Evolutionary conservation across 108 stramenopile genomes (phyloP), one percentile per base, ranked within the genome.

Genomic region (Seminavis robusta): DNA sequence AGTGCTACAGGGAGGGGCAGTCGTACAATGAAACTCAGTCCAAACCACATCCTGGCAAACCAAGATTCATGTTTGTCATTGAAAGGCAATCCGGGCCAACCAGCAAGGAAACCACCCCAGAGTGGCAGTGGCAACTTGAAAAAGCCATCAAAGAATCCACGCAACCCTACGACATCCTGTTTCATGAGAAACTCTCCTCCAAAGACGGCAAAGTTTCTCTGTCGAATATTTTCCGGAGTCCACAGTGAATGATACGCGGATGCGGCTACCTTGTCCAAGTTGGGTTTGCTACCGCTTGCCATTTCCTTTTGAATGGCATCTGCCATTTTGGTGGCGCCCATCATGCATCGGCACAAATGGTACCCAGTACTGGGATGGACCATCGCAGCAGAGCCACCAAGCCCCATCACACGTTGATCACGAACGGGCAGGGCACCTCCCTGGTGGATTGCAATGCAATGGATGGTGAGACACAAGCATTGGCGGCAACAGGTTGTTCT

Each of bases 181-280:
- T 80, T 84, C 96, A 97, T 97, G 26, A 97, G 72, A 56, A 94
- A 97, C 58, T 97, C 96, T 26, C 96, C 96, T 16, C 96, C 96
- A 68, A 93, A 97, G 17, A 89, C 86, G 29, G 91, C 94, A 74
- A 97, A 97, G 65, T 97, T 95, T 19, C 96, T 67, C 55, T 95
- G 89, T 33, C 79, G 72, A 49, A 88, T 86, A 40, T 81, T 86
- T 32, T 59, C 68, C 13, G 90, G 83, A 11, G 88, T 79, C 97
- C 97, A 98, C 21, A 98, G 45, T 15, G 90, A 81, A 62, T 93
- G 71, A 75, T 96, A 95, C 13, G 92, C 86, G 16, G 84, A 44
- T 36, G 86, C 81, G 15, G 94, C 90, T 4, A 88, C 90, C 15
- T 68, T 61, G 51, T 95, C 94, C 9, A 87, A 54, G 63, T 88